Evolutionary conservation across 139 green algal genomes (phyloP).

Genomic region (Edaphochlamys debaryana): DNA sequence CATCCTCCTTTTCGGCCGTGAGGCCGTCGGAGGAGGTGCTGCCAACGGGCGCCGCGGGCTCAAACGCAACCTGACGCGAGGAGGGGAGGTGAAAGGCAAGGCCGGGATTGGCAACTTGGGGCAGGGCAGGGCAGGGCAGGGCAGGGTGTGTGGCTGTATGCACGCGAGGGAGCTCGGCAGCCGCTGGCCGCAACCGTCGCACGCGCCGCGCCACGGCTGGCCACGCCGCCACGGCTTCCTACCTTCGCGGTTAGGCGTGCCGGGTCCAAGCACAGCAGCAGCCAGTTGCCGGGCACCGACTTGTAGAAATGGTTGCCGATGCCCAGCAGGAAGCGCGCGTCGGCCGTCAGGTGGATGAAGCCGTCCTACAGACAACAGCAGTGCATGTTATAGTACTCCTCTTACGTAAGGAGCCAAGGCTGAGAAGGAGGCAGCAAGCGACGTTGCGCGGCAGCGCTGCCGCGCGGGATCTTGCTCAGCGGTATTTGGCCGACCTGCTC

Average conservation of each 20-base stretch:
- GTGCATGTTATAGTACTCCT: too few relatives aligned
- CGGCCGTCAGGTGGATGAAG: constrained; percentile 80
- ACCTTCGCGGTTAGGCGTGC: constrained; percentile 51
- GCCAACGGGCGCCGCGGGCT: constrained; percentile 74
- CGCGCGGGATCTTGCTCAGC: not conserved
- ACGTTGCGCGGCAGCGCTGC: too few relatives aligned
- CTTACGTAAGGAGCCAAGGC: too few relatives aligned
- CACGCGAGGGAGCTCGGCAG: too few relatives aligned
- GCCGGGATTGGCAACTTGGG: too few relatives aligned
- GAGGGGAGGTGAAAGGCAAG: not conserved
- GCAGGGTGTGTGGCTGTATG: too few relatives aligned
- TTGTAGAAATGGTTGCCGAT: constrained; percentile 41
- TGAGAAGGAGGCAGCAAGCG: too few relatives aligned
- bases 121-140: too few relatives aligned
- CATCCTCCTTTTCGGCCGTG: not conserved
- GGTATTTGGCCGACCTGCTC: constrained; percentile 8
- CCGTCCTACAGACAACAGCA: constrained; percentile 55
- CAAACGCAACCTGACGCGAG: constrained; percentile 68
- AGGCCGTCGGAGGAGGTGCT: constrained; percentile 30
- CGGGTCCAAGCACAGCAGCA: not conserved
- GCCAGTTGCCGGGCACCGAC: not conserved
- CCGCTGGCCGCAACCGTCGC: not conserved
- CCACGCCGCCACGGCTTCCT: not conserved
- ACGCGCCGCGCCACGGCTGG: too few relatives aligned
- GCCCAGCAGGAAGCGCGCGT: constrained; percentile 64